Evolutionary conservation across 345 rosid species (phyloP).

Genomic region (Camelina sativa): DNA sequence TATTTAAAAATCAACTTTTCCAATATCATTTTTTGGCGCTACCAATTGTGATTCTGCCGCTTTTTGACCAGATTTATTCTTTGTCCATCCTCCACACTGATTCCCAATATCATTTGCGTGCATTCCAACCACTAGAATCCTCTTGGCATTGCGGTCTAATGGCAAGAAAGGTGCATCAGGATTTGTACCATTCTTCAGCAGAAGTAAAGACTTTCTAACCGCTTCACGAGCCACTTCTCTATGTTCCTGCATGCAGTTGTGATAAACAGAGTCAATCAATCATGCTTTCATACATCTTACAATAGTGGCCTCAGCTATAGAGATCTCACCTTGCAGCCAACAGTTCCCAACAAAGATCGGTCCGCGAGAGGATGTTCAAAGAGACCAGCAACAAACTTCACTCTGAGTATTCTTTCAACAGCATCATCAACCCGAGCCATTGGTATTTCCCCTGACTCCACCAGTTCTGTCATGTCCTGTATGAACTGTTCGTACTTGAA

Average conservation of each 20-base stretch:
- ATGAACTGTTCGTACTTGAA: slow-evolving; percentile 57
- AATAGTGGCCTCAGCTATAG: neutral
- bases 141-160: slow-evolving; percentile 57
- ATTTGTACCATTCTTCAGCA: slow-evolving; percentile 73
- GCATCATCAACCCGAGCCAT: slow-evolving; percentile 75
- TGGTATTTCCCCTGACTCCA: slow-evolving; percentile 73
- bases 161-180: slow-evolving; percentile 59
- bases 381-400: slow-evolving; percentile 82
- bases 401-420: slow-evolving; percentile 84
- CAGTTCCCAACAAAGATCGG: slow-evolving; percentile 62
- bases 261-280: slow-evolving; percentile 7
- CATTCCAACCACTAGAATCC: slow-evolving; percentile 67
- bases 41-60: slow-evolving; percentile 81
- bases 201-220: slow-evolving; percentile 80
- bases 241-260: slow-evolving; percentile 52
- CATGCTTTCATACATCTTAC: slow-evolving; percentile 12
- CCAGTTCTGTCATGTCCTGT: slow-evolving; percentile 57
- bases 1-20: neutral
- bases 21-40: neutral
- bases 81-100: slow-evolving; percentile 94
- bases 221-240: slow-evolving; percentile 79
- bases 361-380: slow-evolving; percentile 78
- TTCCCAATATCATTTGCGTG: slow-evolving; percentile 80
- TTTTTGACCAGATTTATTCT: slow-evolving; percentile 56
- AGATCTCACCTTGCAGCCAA: slow-evolving; percentile 78